A percentile compares a stretch with the other conserved stretches of the same genome.
These are phyloP conservation scores for Cornus kousa DNA, from an alignment of 148 eudicot species.

Conservation along the genomic window DNA sequence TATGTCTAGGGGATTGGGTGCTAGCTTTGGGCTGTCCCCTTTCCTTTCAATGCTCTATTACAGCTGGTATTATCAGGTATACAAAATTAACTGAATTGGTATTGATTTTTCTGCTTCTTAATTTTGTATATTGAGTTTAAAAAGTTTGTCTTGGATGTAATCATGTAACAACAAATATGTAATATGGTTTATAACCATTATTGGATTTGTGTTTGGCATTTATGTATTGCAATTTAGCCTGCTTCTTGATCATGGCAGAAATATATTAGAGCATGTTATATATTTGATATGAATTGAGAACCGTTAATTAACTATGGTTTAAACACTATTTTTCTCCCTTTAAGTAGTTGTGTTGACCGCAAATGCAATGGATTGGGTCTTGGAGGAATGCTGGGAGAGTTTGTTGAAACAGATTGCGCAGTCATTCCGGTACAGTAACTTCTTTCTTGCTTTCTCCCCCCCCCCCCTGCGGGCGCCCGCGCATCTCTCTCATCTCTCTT, in stretches of 20 bases:
- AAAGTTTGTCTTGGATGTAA: neutral
- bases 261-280: neutral
- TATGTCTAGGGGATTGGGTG: slow-evolving; percentile 89
- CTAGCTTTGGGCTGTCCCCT: slow-evolving; percentile 79
- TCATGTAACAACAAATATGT: neutral
- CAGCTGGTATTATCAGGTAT: slow-evolving; percentile 85
- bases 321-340: neutral
- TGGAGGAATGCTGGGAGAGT: slow-evolving; percentile 78
- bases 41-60: slow-evolving; percentile 70
- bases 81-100: neutral
- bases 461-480: too few species aligned
- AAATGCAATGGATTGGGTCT: slow-evolving; percentile 82
- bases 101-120: neutral
- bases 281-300: neutral
- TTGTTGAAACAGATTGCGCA: slow-evolving; percentile 77
- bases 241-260: neutral
- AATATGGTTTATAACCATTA: neutral
- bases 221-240: neutral
- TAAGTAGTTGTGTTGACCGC: slow-evolving; percentile 66
- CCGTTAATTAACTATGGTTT: neutral
- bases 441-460: neutral
- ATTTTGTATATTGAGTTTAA: neutral
- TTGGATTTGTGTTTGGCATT: neutral
- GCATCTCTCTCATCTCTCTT: neutral
- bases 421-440: slow-evolving; percentile 48